A percentile compares a stretch with the other conserved stretches of the same genome.
Evolutionary conservation across 169 alveolate species (phyloP).

Genomic region (Plasmodium malariae): DNA sequence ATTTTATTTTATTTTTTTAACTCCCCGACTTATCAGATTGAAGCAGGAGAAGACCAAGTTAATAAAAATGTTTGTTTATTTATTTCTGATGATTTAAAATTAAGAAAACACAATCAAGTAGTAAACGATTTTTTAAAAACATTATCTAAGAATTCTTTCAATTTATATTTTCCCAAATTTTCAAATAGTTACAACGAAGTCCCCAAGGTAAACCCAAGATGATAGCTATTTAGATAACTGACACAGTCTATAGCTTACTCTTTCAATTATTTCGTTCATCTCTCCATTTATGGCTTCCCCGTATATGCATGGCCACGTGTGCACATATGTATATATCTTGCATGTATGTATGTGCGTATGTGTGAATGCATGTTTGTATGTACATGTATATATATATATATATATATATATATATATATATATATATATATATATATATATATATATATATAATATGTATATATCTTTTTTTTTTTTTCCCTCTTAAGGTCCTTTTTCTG

Average conservation of each 20-base stretch:
- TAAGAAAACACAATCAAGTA: slow-evolving; percentile 10
- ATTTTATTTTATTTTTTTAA: not conserved
- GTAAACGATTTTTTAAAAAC: slow-evolving; percentile 9
- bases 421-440: not conserved
- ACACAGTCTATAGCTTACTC: too few relatives aligned
- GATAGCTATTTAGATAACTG: not conserved
- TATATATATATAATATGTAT: not conserved
- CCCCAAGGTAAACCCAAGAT: slow-evolving; percentile 17
- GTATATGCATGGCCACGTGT: too few relatives aligned
- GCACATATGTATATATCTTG: too few relatives aligned
- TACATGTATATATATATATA: not conserved
- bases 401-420: not conserved
- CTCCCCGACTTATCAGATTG: slow-evolving; percentile 4
- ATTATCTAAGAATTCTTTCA: slow-evolving; percentile 46
- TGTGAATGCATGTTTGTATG: not conserved
- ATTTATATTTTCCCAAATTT: slow-evolving; percentile 33
- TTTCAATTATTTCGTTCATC: too few relatives aligned
- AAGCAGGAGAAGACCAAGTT: slow-evolving; percentile 56
- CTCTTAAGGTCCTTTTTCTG: slow-evolving; percentile 31
- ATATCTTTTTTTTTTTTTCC: not conserved
- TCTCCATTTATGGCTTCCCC: too few relatives aligned
- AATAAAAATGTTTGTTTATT: slow-evolving; percentile 27
- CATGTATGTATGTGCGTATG: too few relatives aligned
- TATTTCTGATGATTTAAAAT: slow-evolving; percentile 26
- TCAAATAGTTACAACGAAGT: slow-evolving; percentile 18